phyloP scores from a whole-genome alignment of 1,284 basidiomycete genomes.

The Marasmius oreades region DNA sequence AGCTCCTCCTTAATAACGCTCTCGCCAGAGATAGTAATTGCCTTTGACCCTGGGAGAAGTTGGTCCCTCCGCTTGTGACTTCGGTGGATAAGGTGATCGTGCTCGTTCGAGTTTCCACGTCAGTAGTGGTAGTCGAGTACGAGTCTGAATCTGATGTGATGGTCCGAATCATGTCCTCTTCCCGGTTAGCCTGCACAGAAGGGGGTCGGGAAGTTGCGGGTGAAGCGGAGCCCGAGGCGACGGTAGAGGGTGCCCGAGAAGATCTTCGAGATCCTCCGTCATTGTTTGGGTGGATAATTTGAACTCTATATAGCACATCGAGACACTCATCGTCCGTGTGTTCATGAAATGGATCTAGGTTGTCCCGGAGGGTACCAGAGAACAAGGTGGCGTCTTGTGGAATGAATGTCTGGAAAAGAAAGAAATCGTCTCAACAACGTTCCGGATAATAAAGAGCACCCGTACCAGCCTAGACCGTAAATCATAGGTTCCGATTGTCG shows the following conservation, averaged over 20 bases:
- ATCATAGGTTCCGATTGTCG: constrained; percentile 83
- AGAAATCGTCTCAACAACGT: constrained; percentile 7
- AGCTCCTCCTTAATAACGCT: constrained; percentile 71
- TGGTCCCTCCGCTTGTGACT: constrained; percentile 76
- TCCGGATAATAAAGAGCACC: constrained; percentile 5
- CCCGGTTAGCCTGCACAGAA: constrained; percentile 34
- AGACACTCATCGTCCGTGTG: constrained; percentile 78
- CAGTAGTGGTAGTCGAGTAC: constrained; percentile 28
- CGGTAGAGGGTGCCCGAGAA: constrained; percentile 36
- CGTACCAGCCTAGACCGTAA: constrained; percentile 70
- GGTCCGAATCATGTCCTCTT: constrained; percentile 29
- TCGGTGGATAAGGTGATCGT: constrained; percentile 65
- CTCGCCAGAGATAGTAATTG: constrained; percentile 82
- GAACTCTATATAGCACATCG: constrained; percentile 63
- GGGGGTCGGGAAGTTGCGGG: constrained; percentile 44
- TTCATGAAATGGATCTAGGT: constrained; percentile 39
- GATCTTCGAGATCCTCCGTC: constrained; percentile 38
- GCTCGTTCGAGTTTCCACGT: constrained; percentile 44
- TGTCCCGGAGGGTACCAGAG: constrained; percentile 17
- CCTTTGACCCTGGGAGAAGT: constrained; percentile 85
- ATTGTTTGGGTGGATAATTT: constrained; percentile 52
- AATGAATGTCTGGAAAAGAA: constrained; percentile 80
- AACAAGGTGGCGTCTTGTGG: constrained; percentile 41
- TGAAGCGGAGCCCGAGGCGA: too few species aligned
- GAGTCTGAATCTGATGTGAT: constrained; percentile 35